Conservation (phyloP, 345 rosid genomes). For the Moricandia arvensis region DNA sequence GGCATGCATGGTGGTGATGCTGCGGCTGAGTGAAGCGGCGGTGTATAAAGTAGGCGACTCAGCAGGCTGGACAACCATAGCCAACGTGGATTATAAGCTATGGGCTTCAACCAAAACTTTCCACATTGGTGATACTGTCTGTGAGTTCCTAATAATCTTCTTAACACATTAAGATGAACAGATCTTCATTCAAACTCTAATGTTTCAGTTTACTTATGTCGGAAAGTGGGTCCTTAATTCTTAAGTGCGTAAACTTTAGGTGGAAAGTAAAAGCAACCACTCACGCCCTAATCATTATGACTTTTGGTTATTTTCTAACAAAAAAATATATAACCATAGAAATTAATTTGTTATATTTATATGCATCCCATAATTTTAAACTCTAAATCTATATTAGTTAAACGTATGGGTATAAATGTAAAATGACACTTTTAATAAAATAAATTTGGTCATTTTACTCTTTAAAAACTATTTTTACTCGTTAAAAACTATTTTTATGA, state of each 20-base stretch:
- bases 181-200: neutral
- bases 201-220: neutral
- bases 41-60: conserved; percentile 82
- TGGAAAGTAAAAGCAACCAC: conserved; percentile 24
- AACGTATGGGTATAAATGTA: no score
- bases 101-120: conserved; percentile 83
- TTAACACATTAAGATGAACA: conserved; percentile 5
- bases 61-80: conserved; percentile 93
- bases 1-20: conserved; percentile 18
- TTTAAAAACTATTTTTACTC: no score
- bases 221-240: conserved; percentile 12
- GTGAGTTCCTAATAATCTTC: conserved; percentile 44
- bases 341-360: no score
- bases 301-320: neutral
- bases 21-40: conserved; percentile 44
- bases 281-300: conserved; percentile 20
- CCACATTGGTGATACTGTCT: conserved; percentile 63
- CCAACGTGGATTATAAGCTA: conserved; percentile 73
- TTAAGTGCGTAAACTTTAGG: conserved; percentile 5
- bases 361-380: no score
- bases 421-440: no score
- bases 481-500: no score
- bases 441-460: no score
- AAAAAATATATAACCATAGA: neutral
- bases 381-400: no score